Base-by-base conservation (phyloP, 352 stramenopile species). In the Phytophthora sp. region DNA sequence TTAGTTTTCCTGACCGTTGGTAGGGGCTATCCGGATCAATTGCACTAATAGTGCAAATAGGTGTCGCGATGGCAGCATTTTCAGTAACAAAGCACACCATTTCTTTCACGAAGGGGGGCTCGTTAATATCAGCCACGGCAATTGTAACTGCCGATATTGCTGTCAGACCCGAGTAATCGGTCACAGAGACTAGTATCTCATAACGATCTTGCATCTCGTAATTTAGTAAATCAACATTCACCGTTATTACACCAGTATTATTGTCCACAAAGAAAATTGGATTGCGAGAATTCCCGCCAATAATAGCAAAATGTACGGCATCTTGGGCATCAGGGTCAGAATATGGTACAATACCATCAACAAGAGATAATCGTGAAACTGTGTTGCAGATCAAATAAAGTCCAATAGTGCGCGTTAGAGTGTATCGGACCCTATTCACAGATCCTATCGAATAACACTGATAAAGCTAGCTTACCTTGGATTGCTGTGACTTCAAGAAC, bases 401-500 rank as follows among this genome's bases (percentile, higher is more conserved):
- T n/a, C n/a, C n/a, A n/a, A n/a, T n/a, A n/a, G n/a, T n/a, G n/a
- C n/a, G n/a, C n/a, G n/a, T n/a, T n/a, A n/a, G n/a, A n/a, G n/a
- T n/a, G n/a, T n/a, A n/a, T n/a, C n/a, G n/a, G n/a, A n/a, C n/a
- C n/a, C n/a, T n/a, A n/a, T n/a, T n/a, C n/a, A n/a, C n/a, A n/a
- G n/a, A n/a, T n/a, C n/a, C n/a, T n/a, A n/a, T n/a, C n/a, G n/a
- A n/a, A n/a, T n/a, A n/a, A n/a, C n/a, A n/a, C n/a, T n/a, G n/a
- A n/a, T n/a, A n/a, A n/a, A n/a, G n/a, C n/a, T n/a, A n/a, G n/a
- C 41, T 53, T 69, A 85, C 78, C 71, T 75, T 82, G 68, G n/a
- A 45, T 23, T 20, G 80, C 61, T 6, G 53, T 54, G 5, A 88
- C n/a, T 50, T 77, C 72, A 13, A 88, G 56, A 18, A 69, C 42